These are phyloP conservation scores for Lineolata rhizophorae DNA, from an alignment of 495 filamentous ascomycete species.

Conservation along the genomic window DNA sequence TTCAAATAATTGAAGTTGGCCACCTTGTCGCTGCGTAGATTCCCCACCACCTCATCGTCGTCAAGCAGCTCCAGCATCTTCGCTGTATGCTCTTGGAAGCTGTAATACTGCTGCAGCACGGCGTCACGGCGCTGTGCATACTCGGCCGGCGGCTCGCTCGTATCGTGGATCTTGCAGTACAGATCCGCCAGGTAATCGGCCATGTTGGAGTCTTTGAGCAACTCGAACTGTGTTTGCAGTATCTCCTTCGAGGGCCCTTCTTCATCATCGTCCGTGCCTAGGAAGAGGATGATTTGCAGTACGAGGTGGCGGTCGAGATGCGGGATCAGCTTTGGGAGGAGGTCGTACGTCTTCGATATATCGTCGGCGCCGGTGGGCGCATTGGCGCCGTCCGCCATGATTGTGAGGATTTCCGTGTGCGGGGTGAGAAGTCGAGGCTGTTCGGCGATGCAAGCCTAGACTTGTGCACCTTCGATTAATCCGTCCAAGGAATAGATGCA, in stretches of 20 bases:
- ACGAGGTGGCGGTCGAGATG: slow-evolving; percentile 91
- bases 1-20: slow-evolving; percentile 92
- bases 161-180: slow-evolving; percentile 65
- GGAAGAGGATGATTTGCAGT: slow-evolving; percentile 71
- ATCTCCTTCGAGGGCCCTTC: slow-evolving; percentile 39
- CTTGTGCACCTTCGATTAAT: slow-evolving; percentile 2
- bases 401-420: slow-evolving; percentile 4
- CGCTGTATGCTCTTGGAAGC: slow-evolving; percentile 61
- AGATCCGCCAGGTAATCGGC: slow-evolving; percentile 83
- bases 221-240: slow-evolving; percentile 64
- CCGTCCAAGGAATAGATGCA: neutral
- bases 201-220: slow-evolving; percentile 95
- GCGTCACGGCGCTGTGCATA: slow-evolving; percentile 73
- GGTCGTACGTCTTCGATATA: slow-evolving; percentile 45
- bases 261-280: slow-evolving; percentile 34
- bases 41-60: slow-evolving; percentile 67
- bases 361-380: slow-evolving; percentile 27
- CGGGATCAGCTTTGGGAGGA: slow-evolving; percentile 71
- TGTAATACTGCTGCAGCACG: slow-evolving; percentile 58
- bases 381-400: slow-evolving; percentile 32
- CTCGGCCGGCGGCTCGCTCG: slow-evolving; percentile 58
- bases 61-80: slow-evolving; percentile 69
- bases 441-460: neutral
- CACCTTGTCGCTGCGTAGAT: slow-evolving; percentile 83
- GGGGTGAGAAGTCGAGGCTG: slow-evolving; percentile 1